Base-by-base conservation (phyloP, 108 stramenopile species). In the Thalassiosira profunda region DNA sequence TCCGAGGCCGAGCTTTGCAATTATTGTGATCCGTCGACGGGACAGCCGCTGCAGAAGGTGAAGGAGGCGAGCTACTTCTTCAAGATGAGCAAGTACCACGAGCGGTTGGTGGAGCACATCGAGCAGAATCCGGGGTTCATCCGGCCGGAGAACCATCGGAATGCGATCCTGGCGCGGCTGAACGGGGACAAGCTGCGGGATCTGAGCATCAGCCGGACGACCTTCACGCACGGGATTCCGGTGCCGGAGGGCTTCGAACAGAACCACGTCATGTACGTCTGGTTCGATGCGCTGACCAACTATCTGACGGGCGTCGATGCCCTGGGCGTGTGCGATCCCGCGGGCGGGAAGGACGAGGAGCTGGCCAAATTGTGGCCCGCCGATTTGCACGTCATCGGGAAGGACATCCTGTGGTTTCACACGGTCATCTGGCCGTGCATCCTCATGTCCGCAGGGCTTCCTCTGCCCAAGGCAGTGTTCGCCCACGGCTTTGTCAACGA, bases 391-490 rank as follows among this genome's bases (percentile, higher is more conserved):
- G 83, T 99, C 17, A 98, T 99, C 66, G 98, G 99, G 24, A 99
- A 99, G 74, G 99, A 99, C 74, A 99, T 99, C 44, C 72, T 98
- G 15, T 97, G 99, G 91, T 99, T 99, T 73, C 99, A 99, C 67
- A 88, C 93, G 4, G 97, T 99, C 23, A 98, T 98, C 75, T 99
- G 99, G 99, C 98, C 98, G 21, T 95, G 94, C 72, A 86, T 99
- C 26, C 92, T 99, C 70, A 96, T 98, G 95, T 93, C 93, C 10
- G 99, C 98, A 1, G 88, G 79, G 21, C 42, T 99, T 15, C 86
- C 92, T 1, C 81, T 98, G 34, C 98, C 99, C 45, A 93, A 84
- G 57, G 79, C 92, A 5, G 94, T 99, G 18, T 99, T 95, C 76
- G 95, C 95, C 10, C 98, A 99, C 77, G 98, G 98, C 24, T 98